These are phyloP conservation scores for Chrysopogon serrulatus DNA, from an alignment of 176 grass and related monocot genomes.

Conservation along the genomic window DNA sequence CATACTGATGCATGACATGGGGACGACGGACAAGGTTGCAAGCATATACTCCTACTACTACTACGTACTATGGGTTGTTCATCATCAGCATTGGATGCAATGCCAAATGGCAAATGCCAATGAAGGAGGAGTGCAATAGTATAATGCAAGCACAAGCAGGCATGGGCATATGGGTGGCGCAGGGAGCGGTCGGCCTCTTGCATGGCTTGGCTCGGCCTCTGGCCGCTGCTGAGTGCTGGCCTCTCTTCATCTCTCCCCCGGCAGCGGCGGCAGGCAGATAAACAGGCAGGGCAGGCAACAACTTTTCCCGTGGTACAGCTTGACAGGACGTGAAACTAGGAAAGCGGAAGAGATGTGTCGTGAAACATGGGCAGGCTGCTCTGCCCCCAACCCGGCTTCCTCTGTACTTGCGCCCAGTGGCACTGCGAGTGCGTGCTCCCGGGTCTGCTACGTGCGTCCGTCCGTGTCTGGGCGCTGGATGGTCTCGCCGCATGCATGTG, in stretches of 20 bases:
- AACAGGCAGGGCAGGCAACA: slow-evolving; percentile 18
- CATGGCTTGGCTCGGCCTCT: no score
- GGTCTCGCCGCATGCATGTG: slow-evolving; percentile 23
- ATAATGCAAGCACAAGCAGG: neutral
- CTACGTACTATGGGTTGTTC: no score
- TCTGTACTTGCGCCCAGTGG: slow-evolving; percentile 17
- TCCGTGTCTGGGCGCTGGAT: neutral
- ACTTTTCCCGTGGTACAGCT: slow-evolving; percentile 36
- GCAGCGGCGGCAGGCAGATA: no score
- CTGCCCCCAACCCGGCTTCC: neutral
- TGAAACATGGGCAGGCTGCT: neutral
- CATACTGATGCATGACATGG: no score
- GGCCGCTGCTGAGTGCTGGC: no score
- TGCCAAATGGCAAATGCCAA: no score
- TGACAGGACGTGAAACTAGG: slow-evolving; percentile 61
- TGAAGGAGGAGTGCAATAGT: no score
- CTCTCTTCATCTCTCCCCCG: no score
- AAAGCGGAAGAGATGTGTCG: slow-evolving; percentile 18
- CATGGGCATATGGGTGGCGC: neutral
- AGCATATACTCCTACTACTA: no score
- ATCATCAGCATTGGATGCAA: no score
- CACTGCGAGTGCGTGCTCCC: neutral
- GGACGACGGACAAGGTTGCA: no score
- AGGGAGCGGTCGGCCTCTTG: slow-evolving; percentile 17
- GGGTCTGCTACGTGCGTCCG: neutral